phyloP scores from a whole-genome alignment of 768 basidiomycete species.

The Hericium rajendrae region DNA sequence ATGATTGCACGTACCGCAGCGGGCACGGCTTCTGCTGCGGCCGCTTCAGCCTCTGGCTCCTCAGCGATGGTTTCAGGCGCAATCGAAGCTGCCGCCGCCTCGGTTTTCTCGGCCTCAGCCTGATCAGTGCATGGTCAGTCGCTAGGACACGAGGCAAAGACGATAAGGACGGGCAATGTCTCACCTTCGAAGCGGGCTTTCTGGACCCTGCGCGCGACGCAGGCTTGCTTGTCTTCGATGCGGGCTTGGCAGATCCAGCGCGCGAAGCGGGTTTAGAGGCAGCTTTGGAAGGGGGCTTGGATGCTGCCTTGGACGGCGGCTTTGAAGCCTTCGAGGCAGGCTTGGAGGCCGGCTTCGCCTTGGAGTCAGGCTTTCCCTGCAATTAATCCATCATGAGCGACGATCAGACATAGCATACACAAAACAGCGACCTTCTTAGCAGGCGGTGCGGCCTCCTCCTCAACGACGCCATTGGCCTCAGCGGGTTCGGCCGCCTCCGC shows the following conservation, averaged over 20 bases:
- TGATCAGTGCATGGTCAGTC: not conserved
- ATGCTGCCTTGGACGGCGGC: conserved; percentile 21
- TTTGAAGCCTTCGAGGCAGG: not conserved
- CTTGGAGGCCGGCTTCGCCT: conserved; percentile 20
- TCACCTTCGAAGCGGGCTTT: conserved; percentile 27
- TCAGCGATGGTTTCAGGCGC: conserved; percentile 11
- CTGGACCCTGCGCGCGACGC: conserved; percentile 16
- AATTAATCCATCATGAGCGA: not conserved
- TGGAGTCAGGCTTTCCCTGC: conserved; percentile 36
- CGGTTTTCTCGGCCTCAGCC: conserved; percentile 11
- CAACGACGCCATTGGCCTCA: conserved; percentile 20
- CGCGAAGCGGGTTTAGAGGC: conserved; percentile 18
- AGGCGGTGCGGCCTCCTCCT: conserved; percentile 35
- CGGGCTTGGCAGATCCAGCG: conserved; percentile 18
- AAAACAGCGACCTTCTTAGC: conserved; percentile 49
- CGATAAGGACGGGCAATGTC: conserved; percentile 8
- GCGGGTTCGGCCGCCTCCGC: conserved; percentile 22
- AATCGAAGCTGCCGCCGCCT: conserved; percentile 1
- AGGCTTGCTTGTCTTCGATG: conserved; percentile 23
- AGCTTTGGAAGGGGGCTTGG: conserved; percentile 28
- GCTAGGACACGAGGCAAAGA: no score
- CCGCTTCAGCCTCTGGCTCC: conserved; percentile 14
- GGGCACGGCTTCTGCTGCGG: not conserved
- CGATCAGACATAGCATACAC: conserved; percentile 1
- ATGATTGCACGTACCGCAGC: not conserved